These are phyloP conservation scores for Vaucheria bursata DNA, from an alignment of 352 stramenopile genomes.

Conservation along the genomic window DNA sequence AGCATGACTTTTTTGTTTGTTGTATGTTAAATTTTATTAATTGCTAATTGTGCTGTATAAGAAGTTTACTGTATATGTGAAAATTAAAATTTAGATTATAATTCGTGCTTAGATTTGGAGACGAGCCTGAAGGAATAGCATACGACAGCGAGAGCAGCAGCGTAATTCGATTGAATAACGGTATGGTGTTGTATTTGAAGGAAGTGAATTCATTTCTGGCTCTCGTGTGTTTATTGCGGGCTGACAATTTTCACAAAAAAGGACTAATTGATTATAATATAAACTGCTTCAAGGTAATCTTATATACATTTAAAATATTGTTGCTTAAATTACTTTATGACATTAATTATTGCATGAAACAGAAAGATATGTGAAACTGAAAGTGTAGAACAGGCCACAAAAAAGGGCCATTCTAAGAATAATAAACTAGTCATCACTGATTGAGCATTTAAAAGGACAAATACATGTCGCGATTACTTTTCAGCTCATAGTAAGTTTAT, in stretches of 20 bases:
- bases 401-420: no score
- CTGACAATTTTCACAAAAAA: slow-evolving; percentile 87
- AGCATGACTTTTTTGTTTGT: no score
- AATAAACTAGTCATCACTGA: no score
- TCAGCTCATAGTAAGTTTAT: no score
- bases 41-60: slow-evolving; percentile 1
- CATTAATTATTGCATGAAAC: no score
- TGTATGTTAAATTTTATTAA: no score
- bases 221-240: slow-evolving; percentile 89
- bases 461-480: no score
- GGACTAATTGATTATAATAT: slow-evolving; percentile 99
- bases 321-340: no score
- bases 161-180: slow-evolving; percentile 94
- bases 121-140: slow-evolving; percentile 74
- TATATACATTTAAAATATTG: no score
- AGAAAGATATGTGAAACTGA: no score
- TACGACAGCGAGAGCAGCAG: slow-evolving; percentile 92
- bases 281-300: slow-evolving; percentile 86
- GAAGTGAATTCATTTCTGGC: slow-evolving; percentile 81
- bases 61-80: slow-evolving; percentile 1
- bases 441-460: no score
- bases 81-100: slow-evolving; percentile 58
- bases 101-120: neutral
- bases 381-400: no score
- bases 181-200: slow-evolving; percentile 87